These are phyloP conservation scores for Gentiana straminea DNA, from an alignment of 257 asterid genomes.

Conservation along the genomic window DNA sequence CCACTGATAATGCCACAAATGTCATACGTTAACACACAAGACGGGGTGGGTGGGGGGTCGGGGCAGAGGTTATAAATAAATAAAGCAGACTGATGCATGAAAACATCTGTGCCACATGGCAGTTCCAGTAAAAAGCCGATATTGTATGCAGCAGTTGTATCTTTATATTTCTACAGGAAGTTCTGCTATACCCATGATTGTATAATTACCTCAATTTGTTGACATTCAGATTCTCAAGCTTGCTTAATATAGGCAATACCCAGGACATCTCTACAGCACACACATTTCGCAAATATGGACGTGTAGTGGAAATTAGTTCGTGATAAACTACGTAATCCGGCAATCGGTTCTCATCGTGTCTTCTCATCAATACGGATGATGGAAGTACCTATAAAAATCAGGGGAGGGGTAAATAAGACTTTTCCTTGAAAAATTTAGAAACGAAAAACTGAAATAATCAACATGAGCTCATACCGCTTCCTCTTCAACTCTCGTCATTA, in stretches of 20 bases:
- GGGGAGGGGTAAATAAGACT: too few relatives aligned
- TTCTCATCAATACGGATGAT: conserved; percentile 53
- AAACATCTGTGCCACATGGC: too few relatives aligned
- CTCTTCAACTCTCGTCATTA: too few relatives aligned
- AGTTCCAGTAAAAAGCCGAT: too few relatives aligned
- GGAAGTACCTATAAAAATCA: conserved; percentile 59
- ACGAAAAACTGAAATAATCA: not conserved
- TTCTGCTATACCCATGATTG: too few relatives aligned
- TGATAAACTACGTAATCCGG: conserved; percentile 77
- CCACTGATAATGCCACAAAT: conserved; percentile 29
- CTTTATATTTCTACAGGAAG: too few relatives aligned
- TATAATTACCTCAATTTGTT: conserved; percentile 52
- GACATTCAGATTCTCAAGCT: conserved; percentile 56
- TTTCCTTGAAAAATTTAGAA: not conserved
- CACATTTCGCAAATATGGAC: conserved; percentile 83
- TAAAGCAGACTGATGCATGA: not conserved
- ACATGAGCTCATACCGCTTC: too few relatives aligned
- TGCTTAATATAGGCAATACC: conserved; percentile 61
- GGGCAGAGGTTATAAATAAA: conserved; percentile 1
- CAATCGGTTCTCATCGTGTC: conserved; percentile 78
- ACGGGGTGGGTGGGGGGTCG: conserved; percentile 2
- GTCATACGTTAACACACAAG: not conserved
- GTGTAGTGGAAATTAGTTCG: conserved; percentile 71
- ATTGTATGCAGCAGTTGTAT: too few relatives aligned
- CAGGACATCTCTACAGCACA: conserved; percentile 80